A percentile compares a stretch with the other conserved stretches of the same genome.
These are phyloP conservation scores for Ophiostoma ulmi DNA, from an alignment of 2,329 filamentous ascomycete genomes.

Conservation along the genomic window DNA sequence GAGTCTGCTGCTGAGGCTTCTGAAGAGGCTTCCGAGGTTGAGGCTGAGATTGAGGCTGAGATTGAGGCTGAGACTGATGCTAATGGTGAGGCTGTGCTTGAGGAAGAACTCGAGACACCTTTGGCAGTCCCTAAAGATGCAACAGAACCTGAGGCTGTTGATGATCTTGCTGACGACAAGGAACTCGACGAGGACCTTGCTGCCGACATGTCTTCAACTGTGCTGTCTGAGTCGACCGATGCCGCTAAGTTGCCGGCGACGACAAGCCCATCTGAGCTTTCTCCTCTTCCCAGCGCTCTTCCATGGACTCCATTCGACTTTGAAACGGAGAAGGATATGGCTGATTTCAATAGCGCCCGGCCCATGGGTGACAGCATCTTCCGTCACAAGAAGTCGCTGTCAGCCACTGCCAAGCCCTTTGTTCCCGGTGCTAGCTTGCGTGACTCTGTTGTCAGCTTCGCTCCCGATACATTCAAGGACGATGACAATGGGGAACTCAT, in stretches of 20 bases:
- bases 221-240: constrained; percentile 50
- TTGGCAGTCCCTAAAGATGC: background rate
- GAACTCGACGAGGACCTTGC: constrained; percentile 41
- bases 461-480: constrained; percentile 21
- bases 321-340: constrained; percentile 44
- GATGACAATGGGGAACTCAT: background rate
- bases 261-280: constrained; percentile 49
- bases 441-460: constrained; percentile 27
- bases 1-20: background rate
- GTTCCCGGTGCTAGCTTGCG: constrained; percentile 41
- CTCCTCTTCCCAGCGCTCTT: constrained; percentile 44
- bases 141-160: background rate
- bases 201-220: constrained; percentile 51
- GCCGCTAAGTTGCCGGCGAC: constrained; percentile 43
- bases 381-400: constrained; percentile 56
- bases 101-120: background rate
- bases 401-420: constrained; percentile 67
- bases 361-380: constrained; percentile 43
- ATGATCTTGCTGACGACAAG: constrained; percentile 28
- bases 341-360: constrained; percentile 48
- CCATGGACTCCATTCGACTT: constrained; percentile 61
- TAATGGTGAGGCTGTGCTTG: background rate
- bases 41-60: background rate
- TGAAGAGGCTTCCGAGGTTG: background rate
- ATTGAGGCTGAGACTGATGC: background rate